Conservation (phyloP, 2,329 filamentous ascomycete species). For the Colletotrichum neosansevieriae region DNA sequence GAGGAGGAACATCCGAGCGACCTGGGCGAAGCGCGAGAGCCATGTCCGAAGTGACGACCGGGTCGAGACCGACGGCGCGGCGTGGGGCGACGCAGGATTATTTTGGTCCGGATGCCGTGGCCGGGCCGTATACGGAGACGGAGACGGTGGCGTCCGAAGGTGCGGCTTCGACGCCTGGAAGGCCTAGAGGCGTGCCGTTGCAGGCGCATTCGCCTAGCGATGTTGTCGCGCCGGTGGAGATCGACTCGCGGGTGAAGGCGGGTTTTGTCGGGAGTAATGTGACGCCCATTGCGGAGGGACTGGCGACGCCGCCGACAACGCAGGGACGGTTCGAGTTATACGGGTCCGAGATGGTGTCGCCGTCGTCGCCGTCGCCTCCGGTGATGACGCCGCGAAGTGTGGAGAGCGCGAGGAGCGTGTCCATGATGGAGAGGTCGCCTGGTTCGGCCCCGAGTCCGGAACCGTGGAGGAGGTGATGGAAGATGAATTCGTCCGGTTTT, state of each 20-base stretch:
- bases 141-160: conserved; percentile 41
- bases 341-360: conserved; percentile 50
- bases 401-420: conserved; percentile 18
- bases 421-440: conserved; percentile 23
- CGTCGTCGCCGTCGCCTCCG: conserved; percentile 26
- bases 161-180: conserved; percentile 48
- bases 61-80: conserved; percentile 44
- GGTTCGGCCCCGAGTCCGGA: conserved; percentile 12
- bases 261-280: conserved; percentile 2
- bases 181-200: conserved; percentile 55
- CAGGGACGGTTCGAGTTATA: conserved; percentile 59
- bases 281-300: conserved; percentile 47
- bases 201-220: conserved; percentile 62
- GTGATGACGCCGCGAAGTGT: conserved; percentile 30
- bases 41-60: conserved; percentile 51
- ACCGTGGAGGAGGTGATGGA: background rate
- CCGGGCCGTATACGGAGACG: conserved; percentile 61
- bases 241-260: conserved; percentile 53
- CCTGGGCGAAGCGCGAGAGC: conserved; percentile 32
- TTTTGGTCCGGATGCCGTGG: conserved; percentile 57
- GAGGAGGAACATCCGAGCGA: conserved; percentile 21
- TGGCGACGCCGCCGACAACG: conserved; percentile 43
- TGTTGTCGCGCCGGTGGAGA: conserved; percentile 66
- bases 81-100: conserved; percentile 55
- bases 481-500: background rate